phyloP scores from a whole-genome alignment of 2,329 filamentous ascomycete genomes.

The Byssochlamys sp. region DNA sequence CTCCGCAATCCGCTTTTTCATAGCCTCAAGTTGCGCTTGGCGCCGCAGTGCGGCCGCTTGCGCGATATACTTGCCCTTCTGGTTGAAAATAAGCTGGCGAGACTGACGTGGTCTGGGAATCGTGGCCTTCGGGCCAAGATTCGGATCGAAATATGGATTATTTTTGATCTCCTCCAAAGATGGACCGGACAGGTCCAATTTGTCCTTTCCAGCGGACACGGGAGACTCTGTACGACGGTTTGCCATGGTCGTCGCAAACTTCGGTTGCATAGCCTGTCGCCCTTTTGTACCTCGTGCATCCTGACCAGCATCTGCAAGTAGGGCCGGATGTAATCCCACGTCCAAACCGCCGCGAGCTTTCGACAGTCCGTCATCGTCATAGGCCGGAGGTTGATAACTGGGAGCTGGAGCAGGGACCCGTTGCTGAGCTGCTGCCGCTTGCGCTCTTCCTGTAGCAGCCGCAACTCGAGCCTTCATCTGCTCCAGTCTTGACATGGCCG shows the following conservation, averaged over 20 bases:
- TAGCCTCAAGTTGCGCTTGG: slow-evolving; percentile 79
- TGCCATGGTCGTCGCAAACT: slow-evolving; percentile 46
- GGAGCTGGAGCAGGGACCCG: slow-evolving; percentile 34
- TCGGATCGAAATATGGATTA: slow-evolving; percentile 79
- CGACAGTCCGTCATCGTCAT: slow-evolving; percentile 40
- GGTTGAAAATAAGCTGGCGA: slow-evolving; percentile 76
- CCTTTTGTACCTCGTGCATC: slow-evolving; percentile 36
- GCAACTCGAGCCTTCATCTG: slow-evolving; percentile 71
- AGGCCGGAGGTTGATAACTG: slow-evolving; percentile 32
- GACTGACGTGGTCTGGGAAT: slow-evolving; percentile 56
- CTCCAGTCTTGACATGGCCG: slow-evolving; percentile 58
- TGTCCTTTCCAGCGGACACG: slow-evolving; percentile 26
- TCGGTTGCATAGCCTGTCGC: slow-evolving; percentile 39
- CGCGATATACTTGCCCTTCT: slow-evolving; percentile 93
- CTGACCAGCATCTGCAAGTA: slow-evolving; percentile 44
- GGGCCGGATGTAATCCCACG: slow-evolving; percentile 66
- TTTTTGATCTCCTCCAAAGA: slow-evolving; percentile 50
- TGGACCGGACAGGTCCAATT: slow-evolving; percentile 48
- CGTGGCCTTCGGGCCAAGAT: slow-evolving; percentile 49
- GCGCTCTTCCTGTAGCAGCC: slow-evolving; percentile 54
- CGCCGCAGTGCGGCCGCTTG: slow-evolving; percentile 82
- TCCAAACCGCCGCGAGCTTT: slow-evolving; percentile 59
- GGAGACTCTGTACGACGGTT: slow-evolving; percentile 44
- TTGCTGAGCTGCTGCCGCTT: slow-evolving; percentile 32
- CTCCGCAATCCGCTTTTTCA: slow-evolving; percentile 87